Evolutionary conservation across 306 rosid genomes (phyloP), one percentile per base, ranked within the genome.

Genomic region (Fagus sylvatica): DNA sequence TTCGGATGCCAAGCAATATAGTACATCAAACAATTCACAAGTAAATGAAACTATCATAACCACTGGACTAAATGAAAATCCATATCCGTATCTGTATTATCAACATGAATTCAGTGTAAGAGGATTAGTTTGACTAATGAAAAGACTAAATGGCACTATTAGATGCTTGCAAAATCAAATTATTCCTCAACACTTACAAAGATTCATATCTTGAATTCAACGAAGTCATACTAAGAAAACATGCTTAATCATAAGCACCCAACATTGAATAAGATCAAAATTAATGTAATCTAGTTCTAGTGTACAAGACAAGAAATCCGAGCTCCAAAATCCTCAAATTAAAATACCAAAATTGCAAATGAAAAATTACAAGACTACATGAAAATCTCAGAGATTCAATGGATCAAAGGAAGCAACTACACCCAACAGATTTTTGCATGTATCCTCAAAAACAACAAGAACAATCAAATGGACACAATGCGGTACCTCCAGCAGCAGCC

Each of bases 401-500:
- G 36, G 54, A 61, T 40, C 32, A 65, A 72, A 75, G 12, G 36
- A 70, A 49, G 17, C 54, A 39, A 75, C 74, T 11, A n/a, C 51
- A 62, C 22, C 75, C 36, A 46, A 3, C 11, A 16, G 2, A 40
- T 28, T 71, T 28, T 46, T 6, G 69, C 64, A 69, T 43, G 68
- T 42, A 68, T 15, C 81, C 68, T 89, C 81, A 91, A 74, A 89
- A 93, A 89, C 97, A 93, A 79, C 97, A 93, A 64, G 90, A 81
- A 68, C 98, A 93, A 83, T 93, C 97, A 82, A 93, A 93, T 55
- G 98, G 98, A 74, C 95, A 93, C 39, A 91, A 90, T 2, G 90
- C 82, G 7, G 98, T 93, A 79, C 62, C 81, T 79, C 98, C 98
- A 56, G 90, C 97, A 76, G 87, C 90, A 7, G 75, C 76, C 6